These are phyloP conservation scores for Apiosordaria backusii DNA, from an alignment of 495 filamentous ascomycete genomes.

Conservation along the genomic window DNA sequence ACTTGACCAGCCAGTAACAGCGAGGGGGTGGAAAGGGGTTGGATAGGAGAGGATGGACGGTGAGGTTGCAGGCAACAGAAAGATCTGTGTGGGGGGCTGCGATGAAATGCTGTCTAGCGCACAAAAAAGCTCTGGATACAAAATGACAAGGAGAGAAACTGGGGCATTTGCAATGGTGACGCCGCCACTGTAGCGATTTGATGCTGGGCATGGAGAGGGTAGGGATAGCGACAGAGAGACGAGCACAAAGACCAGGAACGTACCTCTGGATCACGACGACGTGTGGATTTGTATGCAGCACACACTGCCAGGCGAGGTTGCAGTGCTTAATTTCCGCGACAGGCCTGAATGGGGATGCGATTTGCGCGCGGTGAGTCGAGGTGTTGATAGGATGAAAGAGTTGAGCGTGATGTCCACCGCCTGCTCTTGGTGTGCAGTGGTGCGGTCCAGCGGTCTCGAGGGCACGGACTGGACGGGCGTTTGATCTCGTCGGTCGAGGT, in stretches of 20 bases:
- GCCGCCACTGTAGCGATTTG: not conserved
- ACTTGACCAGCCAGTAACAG: too few species aligned
- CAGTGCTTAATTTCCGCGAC: slow-evolving; percentile 33
- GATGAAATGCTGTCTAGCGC: slow-evolving; percentile 5
- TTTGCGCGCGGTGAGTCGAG: slow-evolving; percentile 6
- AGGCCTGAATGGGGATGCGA: slow-evolving; percentile 15
- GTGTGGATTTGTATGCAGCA: slow-evolving; percentile 7
- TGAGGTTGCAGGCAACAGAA: not conserved
- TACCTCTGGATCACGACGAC: not conserved
- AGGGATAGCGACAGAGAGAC: not conserved
- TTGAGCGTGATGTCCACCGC: not conserved
- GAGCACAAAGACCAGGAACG: not conserved
- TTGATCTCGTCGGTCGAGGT: slow-evolving; percentile 1
- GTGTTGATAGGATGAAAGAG: slow-evolving; percentile 11
- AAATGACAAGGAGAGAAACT: not conserved
- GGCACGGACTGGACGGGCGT: slow-evolving; percentile 14
- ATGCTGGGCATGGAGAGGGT: too few species aligned
- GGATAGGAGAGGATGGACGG: not conserved
- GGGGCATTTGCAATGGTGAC: slow-evolving; percentile 1
- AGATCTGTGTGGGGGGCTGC: not conserved
- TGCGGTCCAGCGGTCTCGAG: slow-evolving; percentile 6
- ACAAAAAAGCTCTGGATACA: not conserved
- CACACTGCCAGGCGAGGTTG: slow-evolving; percentile 23
- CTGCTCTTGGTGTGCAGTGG: slow-evolving; percentile 4
- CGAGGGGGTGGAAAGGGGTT: not conserved